These are phyloP conservation scores for Friedmanniomyces endolithicus DNA, from an alignment of 495 filamentous ascomycete genomes.

Conservation along the genomic window DNA sequence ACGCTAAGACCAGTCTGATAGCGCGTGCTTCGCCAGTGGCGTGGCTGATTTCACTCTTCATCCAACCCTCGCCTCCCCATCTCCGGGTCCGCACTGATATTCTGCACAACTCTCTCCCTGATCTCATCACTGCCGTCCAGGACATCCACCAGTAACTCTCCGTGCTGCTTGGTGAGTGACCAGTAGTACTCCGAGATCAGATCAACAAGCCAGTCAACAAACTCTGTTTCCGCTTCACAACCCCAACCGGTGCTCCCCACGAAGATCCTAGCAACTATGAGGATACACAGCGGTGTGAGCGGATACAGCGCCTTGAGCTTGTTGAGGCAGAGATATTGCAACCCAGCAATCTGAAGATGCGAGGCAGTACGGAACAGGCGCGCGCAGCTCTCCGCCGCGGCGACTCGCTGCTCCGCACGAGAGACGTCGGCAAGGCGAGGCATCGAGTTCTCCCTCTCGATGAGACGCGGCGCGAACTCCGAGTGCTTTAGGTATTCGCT, in stretches of 20 bases:
- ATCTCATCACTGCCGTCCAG: not conserved
- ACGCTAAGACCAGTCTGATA: too few species aligned
- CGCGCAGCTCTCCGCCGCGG: not conserved
- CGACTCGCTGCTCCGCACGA: not conserved
- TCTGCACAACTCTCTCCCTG: not conserved
- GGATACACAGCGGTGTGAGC: not conserved
- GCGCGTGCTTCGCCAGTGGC: too few species aligned
- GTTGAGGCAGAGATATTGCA: constrained; percentile 6
- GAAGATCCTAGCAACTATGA: not conserved
- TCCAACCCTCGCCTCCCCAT: not conserved
- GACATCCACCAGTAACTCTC: not conserved
- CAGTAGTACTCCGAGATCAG: not conserved
- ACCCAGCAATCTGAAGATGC: not conserved
- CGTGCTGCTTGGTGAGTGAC: not conserved
- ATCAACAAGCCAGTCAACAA: constrained; percentile 1
- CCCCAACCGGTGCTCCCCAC: not conserved
- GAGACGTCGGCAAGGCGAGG: not conserved
- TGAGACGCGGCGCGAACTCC: not conserved
- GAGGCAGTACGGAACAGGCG: not conserved
- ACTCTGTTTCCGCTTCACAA: not conserved
- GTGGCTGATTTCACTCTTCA: too few species aligned
- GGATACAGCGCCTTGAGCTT: constrained; percentile 6
- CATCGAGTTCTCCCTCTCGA: not conserved
- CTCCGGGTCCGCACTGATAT: not conserved
- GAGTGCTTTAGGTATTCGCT: not conserved